phyloP scores from a whole-genome alignment of 129 eudicot species.

The Logfia minima region DNA sequence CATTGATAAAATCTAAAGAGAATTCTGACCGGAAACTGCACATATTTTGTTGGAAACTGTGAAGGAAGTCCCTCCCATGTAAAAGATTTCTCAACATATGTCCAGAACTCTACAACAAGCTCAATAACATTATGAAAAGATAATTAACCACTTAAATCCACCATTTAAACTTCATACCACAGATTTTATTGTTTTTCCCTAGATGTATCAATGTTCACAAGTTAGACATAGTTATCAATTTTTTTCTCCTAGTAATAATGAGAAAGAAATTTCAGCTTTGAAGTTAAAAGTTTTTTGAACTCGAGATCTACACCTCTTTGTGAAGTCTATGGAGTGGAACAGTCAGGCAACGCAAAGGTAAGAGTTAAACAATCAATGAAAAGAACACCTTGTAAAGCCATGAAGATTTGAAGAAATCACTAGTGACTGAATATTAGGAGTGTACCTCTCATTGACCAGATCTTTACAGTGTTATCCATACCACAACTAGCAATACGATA shows the following conservation, averaged over 20 bases:
- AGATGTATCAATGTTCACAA: background rate
- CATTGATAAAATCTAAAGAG: background rate
- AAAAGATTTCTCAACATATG: constrained; percentile 92
- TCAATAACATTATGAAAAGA: constrained; percentile 6
- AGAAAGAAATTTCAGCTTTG: background rate
- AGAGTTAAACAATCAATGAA: background rate
- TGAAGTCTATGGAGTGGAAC: constrained; percentile 2
- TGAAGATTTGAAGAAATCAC: background rate
- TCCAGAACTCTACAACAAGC: constrained; percentile 81
- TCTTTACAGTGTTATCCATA: constrained; percentile 94
- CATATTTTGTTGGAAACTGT: constrained; percentile 96
- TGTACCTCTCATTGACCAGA: constrained; percentile 99
- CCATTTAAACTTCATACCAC: background rate
- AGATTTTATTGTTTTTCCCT: background rate
- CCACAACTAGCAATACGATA: constrained; percentile 99
- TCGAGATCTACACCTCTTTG: constrained; percentile 9
- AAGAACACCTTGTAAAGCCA: background rate
- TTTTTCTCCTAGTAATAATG: background rate
- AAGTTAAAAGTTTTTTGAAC: background rate
- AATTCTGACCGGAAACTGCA: constrained; percentile 88
- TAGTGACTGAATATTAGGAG: background rate
- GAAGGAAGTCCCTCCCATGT: constrained; percentile 97
- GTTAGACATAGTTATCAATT: background rate
- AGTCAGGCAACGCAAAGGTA: background rate
- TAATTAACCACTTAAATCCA: background rate